Base-by-base conservation (phyloP, 2,329 filamentous ascomycete species). In the Fusarium tjaetaba region DNA sequence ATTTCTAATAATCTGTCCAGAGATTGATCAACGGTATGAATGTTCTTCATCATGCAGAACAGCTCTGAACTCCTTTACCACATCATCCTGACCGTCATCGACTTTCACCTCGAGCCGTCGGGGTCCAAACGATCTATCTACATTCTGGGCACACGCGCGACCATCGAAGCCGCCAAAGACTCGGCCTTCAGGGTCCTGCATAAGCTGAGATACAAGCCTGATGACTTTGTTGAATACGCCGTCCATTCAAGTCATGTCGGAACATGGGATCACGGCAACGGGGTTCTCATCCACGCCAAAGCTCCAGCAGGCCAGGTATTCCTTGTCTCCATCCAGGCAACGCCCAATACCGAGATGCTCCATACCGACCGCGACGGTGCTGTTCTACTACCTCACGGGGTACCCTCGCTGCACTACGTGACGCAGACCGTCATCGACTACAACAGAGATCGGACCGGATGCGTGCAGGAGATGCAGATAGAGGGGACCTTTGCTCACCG, bases 391-490 rank as follows among this genome's bases (percentile, higher is more conserved):
- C 78, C 77, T 16, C 51, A 70, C n/a, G 77, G 74, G 11, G 73
- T 75, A 26, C 68, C 78, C 7, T 74, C 79, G 45, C 77, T 86
- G 64, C 80, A 84, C 68, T 84, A 84, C 74, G 81, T 86, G 18
- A 64, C 86, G 57, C 83, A 85, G 74, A 85, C 82, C 11, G 80
- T 76, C n/a, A 79, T 83, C 38, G 79, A 85, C 75, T 85, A 85
- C 77, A 81, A 82, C 61, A 76, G 77, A 42, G 83, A 84, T 65
- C 81, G 81, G 24, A 78, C 75, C 16, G 81, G 81, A 41, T 72
- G 72, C 10, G 73, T 67, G 49, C 82, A 84, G 71, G 74, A 67
- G 8, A 82, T 80, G 28, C 79, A 84, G 65, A 82, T 86, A 48
- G 78, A 82, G 68, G 85, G 84, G 34, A 79, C 78, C 14, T 85